Base-by-base conservation (phyloP, 352 stramenopile species). In the Globisporangium spinosum region DNA sequence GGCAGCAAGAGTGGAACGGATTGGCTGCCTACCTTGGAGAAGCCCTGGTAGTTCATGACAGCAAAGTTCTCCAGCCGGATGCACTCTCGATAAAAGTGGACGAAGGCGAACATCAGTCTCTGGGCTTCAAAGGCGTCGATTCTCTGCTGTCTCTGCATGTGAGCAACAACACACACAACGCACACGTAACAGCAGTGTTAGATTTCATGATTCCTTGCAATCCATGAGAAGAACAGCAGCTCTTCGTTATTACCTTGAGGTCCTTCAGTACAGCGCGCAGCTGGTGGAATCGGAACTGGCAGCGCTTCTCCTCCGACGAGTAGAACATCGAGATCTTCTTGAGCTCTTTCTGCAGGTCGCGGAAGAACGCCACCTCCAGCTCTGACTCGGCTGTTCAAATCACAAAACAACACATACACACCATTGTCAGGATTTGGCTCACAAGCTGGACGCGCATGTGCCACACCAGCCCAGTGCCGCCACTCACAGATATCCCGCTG, bases 281-380 rank as follows among this genome's bases (percentile, higher is more conserved):
- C 62, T 93, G 83, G 25, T 89, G 82, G 53, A 84, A 91, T 35
- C 85, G 83, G 62, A 87, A 89, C 20, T 77, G 76, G 35, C 75
- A 89, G 49, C 82, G 83, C 68, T 90, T 93, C 72, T 94, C 85
- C 71, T 94, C 83, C 3, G 79, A 81, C 17, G 76, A 67, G 70
- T 85, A 94, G 59, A 94, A 94, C 22, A 90, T 72, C 47, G 83
- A 89, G 23, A 94, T 90, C 70, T 94, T 94, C 70, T 89, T 89
- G 60, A 92, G 79, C 62, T 94, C 83, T 3, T 64, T 62, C 71
- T 90, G 83, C 35, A 94, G 62, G 69, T 91, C 83, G 3, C 78
- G 81, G 66, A 94, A 94, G 73, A 94, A 94, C 5, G 83, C 83
- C 34, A 94, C 83, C 62, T 94, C 86, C 7, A 89, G 64, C 34